Evolutionary conservation across 2,329 filamentous ascomycete genomes (phyloP), one percentile per base, ranked within the genome.

Genomic region (Lojkania enalia): DNA sequence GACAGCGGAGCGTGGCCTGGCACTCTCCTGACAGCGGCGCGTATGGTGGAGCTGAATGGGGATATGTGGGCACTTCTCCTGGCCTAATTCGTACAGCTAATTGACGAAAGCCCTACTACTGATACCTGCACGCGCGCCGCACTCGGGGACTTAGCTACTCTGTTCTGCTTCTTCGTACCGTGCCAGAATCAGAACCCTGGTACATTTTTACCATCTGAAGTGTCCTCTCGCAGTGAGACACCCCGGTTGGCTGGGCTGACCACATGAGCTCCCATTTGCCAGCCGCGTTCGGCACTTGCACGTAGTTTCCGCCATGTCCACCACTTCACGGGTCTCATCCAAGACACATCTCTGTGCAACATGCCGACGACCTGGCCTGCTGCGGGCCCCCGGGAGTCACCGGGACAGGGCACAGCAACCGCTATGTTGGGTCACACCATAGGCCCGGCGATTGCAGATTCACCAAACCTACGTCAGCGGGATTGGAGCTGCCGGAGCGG

Each of bases 201-300:
- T n/a, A n/a, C n/a, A n/a, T n/a, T 33, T 33, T 33, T 9, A 7
- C 23, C 23, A 27, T 27, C 23, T 7, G 7, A 27, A 27, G 23
- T 27, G 23, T 16, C 16, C 7, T 16, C 7, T 33, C 30, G 7
- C 30, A 9, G 25, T 23, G 18, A 41, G 31, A 52, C 52, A 48
- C 51, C 55, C 57, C 54, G 53, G 49, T 16, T 33, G 7, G 30
- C 9, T 51, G 46, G 54, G 52, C 55, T 54, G 52, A 48, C 54
- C 59, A 53, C 58, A 49, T 57, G 62, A 51, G 48, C 51, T 57
- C 51, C 54, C 39, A 63, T 66, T 66, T 63, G 63, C 62, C 60
- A 56, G 55, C 55, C 52, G 42, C 60, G 52, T 61, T 59, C 60
- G 52, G 49, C 49, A 54, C 50, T 49, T 52, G 27, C 21, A 39